These are phyloP conservation scores for Didymella segeticola DNA, from an alignment of 2,329 filamentous ascomycete species.

Conservation along the genomic window DNA sequence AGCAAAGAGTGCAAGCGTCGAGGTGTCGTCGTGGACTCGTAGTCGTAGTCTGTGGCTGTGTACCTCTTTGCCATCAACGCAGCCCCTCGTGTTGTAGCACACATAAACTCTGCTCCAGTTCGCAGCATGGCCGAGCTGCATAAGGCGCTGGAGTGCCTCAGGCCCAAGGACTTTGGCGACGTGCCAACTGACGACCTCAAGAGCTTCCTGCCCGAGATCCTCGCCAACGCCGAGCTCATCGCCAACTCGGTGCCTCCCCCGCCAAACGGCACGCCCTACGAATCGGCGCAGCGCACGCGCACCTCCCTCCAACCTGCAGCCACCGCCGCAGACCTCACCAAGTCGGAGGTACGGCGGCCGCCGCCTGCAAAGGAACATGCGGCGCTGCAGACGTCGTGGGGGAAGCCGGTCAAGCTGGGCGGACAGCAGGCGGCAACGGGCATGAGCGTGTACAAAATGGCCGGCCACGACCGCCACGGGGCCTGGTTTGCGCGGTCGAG, in stretches of 20 bases:
- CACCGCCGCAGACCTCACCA: constrained; percentile 60
- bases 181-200: constrained; percentile 52
- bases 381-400: constrained; percentile 80
- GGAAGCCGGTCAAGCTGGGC: constrained; percentile 78
- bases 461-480: constrained; percentile 79
- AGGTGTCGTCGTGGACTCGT: background rate
- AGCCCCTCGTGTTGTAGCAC: too few relatives aligned
- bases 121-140: constrained; percentile 50
- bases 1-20: constrained; percentile 1
- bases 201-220: constrained; percentile 50
- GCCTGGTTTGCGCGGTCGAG: constrained; percentile 90
- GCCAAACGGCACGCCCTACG: constrained; percentile 54
- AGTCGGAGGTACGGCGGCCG: constrained; percentile 58
- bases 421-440: constrained; percentile 76
- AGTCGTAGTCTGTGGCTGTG: constrained; percentile 2
- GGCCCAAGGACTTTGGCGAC: constrained; percentile 54
- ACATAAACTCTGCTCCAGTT: background rate
- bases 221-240: constrained; percentile 70
- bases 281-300: constrained; percentile 61
- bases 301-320: constrained; percentile 61
- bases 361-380: constrained; percentile 61
- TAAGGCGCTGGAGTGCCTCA: constrained; percentile 53
- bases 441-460: constrained; percentile 80
- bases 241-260: constrained; percentile 76
- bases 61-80: too few relatives aligned